Base-by-base conservation (phyloP, 768 basidiomycete genomes). In the Chlorophyllum brunneum region DNA sequence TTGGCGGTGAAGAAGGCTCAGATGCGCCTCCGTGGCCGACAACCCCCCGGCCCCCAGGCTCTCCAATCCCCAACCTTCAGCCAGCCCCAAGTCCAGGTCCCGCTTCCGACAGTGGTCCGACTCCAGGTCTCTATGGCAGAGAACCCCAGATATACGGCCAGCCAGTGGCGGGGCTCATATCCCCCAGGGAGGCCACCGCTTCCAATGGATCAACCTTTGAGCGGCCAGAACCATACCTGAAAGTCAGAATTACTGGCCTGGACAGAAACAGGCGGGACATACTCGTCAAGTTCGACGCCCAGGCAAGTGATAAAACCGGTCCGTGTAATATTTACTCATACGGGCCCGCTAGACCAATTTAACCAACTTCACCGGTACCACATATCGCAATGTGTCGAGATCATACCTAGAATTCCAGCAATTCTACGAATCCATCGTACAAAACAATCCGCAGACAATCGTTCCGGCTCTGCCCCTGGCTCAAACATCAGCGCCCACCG, bases 191-290 rank as follows among this genome's bases (percentile, higher is more conserved):
- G 1, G 81, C 81, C 18, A 73, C 79, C 2, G 76, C 78, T 23
- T 75, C 84, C 0, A 91, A 89, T 63, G 91, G 91, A 4, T 65
- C 72, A 27, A 83, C 74, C 54, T 87, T 79, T 58, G 91, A 92
- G 72, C 87, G 80, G 69, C 73, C 69, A 24, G 90, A 88, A 59
- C 89, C 90, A 22, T 97, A 92, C 67, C 76, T 99, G 54, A 78
- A 92, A 63, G 90, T 95, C 41, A 78, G 92, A 63, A 88, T 99
- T 56, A 88, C 90, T 15, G 89, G 86, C 11, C 67, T 99, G 63
- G 97, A 99, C 70, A 81, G 97, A 69, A 98, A 98, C 74, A 78
- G 93, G 68, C 80, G 95, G 61, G 97, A 99, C 63, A 86, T 97
- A 56, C 81, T 98, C 64, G 78, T 99, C 64, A 86, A 92, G 64